A percentile compares a stretch with the other conserved stretches of the same genome.
Conservation (phyloP, 805 yeast genomes). For the Komagataella kurtzmanii region DNA sequence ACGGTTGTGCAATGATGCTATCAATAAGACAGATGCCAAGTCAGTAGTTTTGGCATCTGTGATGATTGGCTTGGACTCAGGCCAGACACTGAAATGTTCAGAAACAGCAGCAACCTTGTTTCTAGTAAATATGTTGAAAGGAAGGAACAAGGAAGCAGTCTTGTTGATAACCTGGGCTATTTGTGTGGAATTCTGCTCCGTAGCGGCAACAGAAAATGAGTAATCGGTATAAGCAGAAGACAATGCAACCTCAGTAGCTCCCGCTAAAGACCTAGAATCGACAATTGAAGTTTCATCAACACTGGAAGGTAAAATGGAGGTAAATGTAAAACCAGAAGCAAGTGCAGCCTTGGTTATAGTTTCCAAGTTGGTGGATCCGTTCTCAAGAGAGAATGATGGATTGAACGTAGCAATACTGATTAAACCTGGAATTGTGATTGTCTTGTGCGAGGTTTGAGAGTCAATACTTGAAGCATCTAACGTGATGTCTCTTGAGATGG, state of each 20-base stretch:
- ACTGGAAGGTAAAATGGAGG: conserved; percentile 66
- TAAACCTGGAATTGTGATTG: conserved; percentile 75
- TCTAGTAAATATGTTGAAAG: conserved; percentile 59
- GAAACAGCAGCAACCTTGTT: conserved; percentile 69
- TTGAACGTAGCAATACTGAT: conserved; percentile 63
- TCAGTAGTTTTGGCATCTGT: conserved; percentile 90
- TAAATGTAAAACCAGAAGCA: conserved; percentile 81
- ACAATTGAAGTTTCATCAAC: conserved; percentile 46
- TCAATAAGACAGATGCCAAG: conserved; percentile 79
- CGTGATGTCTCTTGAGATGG: conserved; percentile 60
- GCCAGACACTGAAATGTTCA: conserved; percentile 76
- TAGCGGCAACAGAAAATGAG: conserved; percentile 74
- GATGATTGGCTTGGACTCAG: conserved; percentile 66
- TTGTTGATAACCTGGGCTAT: conserved; percentile 46
- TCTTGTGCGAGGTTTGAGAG: conserved; percentile 82
- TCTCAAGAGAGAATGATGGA: conserved; percentile 42
- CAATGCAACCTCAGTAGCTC: conserved; percentile 41
- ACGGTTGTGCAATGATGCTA: conserved; percentile 79
- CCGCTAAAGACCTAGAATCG: conserved; percentile 51
- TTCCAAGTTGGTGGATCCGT: conserved; percentile 45
- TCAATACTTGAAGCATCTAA: conserved; percentile 67
- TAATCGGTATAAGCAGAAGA: conserved; percentile 68
- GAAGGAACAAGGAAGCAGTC: conserved; percentile 73
- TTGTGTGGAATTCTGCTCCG: conserved; percentile 49
- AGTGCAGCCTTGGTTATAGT: conserved; percentile 57